phyloP scores from a whole-genome alignment of 306 rosid species.

The Parietaria judaica region DNA sequence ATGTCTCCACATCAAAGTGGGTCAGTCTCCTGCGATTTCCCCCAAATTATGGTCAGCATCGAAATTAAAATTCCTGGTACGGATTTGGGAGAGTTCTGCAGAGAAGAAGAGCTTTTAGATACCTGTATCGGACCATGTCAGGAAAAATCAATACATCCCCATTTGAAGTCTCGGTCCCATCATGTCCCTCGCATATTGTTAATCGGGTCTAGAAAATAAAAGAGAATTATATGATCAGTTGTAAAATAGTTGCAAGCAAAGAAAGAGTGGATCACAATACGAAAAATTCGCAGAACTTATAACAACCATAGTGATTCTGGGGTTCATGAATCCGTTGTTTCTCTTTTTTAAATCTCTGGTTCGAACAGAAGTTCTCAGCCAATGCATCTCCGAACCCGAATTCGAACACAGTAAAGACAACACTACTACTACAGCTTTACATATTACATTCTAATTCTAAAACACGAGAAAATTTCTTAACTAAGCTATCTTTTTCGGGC shows the following conservation, averaged over 20 bases:
- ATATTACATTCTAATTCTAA: background rate
- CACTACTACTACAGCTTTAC: too few relatives aligned
- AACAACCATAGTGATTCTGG: background rate
- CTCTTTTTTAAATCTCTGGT: too few relatives aligned
- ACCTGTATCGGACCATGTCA: slow-evolving; percentile 97
- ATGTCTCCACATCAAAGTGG: slow-evolving; percentile 89
- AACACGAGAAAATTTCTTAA: too few relatives aligned
- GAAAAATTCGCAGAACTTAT: background rate
- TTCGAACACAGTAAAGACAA: background rate
- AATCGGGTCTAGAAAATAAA: slow-evolving; percentile 54
- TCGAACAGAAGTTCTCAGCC: too few relatives aligned
- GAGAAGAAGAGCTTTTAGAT: slow-evolving; percentile 12
- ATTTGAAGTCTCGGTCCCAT: slow-evolving; percentile 89
- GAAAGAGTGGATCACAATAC: background rate
- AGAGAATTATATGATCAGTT: background rate
- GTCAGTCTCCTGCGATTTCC: slow-evolving; percentile 74
- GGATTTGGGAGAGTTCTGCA: background rate
- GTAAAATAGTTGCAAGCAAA: too few relatives aligned
- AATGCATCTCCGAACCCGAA: background rate
- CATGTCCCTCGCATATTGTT: slow-evolving; percentile 91
- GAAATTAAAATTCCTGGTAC: background rate
- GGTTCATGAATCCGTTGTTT: too few relatives aligned
- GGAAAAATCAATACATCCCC: slow-evolving; percentile 95
- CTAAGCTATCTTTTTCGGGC: too few relatives aligned
- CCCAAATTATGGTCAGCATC: slow-evolving; percentile 6